Evolutionary conservation across 208 protist genomes (phyloP), one percentile per base, ranked within the genome.

Genomic region (Leishmania turanica): DNA sequence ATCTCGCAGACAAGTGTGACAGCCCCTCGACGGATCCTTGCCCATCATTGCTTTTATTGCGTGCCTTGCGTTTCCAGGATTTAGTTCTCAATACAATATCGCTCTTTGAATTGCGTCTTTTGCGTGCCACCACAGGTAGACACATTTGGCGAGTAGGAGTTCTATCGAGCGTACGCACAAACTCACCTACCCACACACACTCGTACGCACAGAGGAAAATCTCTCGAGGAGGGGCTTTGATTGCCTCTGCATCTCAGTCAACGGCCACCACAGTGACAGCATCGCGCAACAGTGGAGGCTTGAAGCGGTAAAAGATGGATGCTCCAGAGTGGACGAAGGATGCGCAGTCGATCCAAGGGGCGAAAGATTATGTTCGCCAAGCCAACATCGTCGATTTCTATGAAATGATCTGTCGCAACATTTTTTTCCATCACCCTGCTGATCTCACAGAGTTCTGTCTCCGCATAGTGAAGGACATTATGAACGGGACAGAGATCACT

Each of bases 361-460:
- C 96, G 19, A 98, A 96, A 84, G 87, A 80, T 74, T 98, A 97
- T 82, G 88, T 98, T 34, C 90, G 96, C 40, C 79, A 95, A 58
- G 93, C 93, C 24, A 85, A 90, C 79, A 90, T 88, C 2, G 92
- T 97, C 9, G 96, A 97, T 80, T 98, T 98, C 72, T 98, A 96
- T 77, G 96, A 98, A 84, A 77, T 93, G 77, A 89, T 98, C n/a
- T 85, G 93, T 17, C 92, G 94, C 65, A 85, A 78, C 72, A 89
- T 98, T 68, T 85, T 98, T 34, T 78, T 84, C 40, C 83, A 90
- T 3, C 90, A 96, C 81, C 96, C 96, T 13, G 82, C 78, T 13
- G 86, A 96, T 78, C 56, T 91, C 31, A 83, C 82, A 21, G 45
- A 62, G 17, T 96, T 92, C 76, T 89, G 79, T 56, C 82, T 97